Percentiles rank a stretch among this genome's conserved stretches.
Conservation (phyloP, 108 stramenopile genomes). For the Conticribra guillardii region DNA sequence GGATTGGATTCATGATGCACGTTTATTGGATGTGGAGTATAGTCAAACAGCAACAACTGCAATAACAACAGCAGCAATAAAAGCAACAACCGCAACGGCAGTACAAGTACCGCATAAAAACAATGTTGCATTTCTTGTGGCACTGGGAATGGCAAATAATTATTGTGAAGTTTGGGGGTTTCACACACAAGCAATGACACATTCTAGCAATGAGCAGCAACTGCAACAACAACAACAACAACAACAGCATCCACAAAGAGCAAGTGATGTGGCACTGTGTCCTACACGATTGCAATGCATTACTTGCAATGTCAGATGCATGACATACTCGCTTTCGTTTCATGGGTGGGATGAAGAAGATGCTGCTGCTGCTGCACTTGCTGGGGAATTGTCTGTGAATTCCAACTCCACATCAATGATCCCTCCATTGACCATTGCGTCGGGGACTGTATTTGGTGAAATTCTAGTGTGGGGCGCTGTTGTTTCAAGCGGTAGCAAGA, state of each 20-base stretch:
- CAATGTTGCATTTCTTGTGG: conserved; percentile 50
- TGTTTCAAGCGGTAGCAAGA: too few relatives aligned
- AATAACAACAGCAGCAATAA: neutral
- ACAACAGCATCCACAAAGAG: too few relatives aligned
- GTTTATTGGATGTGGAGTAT: conserved; percentile 25
- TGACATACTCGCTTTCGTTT: conserved; percentile 57
- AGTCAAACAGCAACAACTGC: neutral
- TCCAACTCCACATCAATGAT: neutral
- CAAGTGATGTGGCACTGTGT: conserved; percentile 8
- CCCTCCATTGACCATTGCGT: conserved; percentile 34
- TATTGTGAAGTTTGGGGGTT: conserved; percentile 62
- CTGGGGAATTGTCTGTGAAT: conserved; percentile 12
- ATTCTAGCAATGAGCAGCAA: too few relatives aligned
- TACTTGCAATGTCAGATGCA: conserved; percentile 49
- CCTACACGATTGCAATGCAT: conserved; percentile 33
- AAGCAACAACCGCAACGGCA: too few relatives aligned
- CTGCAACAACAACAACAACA: neutral
- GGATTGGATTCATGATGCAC: conserved; percentile 74
- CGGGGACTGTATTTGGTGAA: conserved; percentile 70
- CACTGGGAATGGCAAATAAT: conserved; percentile 59
- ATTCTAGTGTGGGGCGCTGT: conserved; percentile 53
- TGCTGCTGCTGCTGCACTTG: neutral
- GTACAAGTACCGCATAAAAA: too few relatives aligned
- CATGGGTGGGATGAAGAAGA: conserved; percentile 13
- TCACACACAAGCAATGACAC: neutral